phyloP scores from a whole-genome alignment of 2,329 filamentous ascomycete genomes.

The Cyphellophora europaea region DNA sequence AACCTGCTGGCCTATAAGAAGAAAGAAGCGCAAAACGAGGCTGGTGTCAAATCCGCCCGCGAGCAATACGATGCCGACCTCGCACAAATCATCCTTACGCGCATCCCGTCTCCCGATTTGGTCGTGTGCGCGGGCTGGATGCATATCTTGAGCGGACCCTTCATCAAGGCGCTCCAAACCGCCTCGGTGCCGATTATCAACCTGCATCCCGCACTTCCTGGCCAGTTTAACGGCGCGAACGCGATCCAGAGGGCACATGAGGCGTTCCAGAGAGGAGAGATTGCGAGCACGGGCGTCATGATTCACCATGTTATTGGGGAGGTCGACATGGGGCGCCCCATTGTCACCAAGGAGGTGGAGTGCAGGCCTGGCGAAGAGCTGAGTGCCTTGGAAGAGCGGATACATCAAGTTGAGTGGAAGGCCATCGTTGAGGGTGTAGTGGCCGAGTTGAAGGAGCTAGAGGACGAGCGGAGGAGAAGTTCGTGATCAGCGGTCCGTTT shows the following conservation, averaged over 20 bases:
- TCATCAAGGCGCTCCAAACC: slow-evolving; percentile 58
- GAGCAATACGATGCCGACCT: slow-evolving; percentile 66
- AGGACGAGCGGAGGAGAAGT: slow-evolving; percentile 8
- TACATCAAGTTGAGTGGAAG: slow-evolving; percentile 68
- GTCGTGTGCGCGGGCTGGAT: slow-evolving; percentile 82
- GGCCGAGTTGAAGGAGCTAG: slow-evolving; percentile 31
- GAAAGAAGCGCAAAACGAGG: slow-evolving; percentile 47
- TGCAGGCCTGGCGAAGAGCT: slow-evolving; percentile 55
- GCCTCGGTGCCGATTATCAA: slow-evolving; percentile 66
- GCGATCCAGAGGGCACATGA: slow-evolving; percentile 72
- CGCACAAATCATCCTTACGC: slow-evolving; percentile 55
- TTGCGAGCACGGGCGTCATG: slow-evolving; percentile 71
- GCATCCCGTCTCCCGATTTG: slow-evolving; percentile 52
- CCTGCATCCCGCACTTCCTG: slow-evolving; percentile 66
- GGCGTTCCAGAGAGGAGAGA: slow-evolving; percentile 60
- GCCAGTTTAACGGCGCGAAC: slow-evolving; percentile 64
- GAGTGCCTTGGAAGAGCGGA: slow-evolving; percentile 58
- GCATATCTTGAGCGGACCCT: slow-evolving; percentile 65
- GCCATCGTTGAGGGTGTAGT: slow-evolving; percentile 68
- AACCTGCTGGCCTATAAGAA: slow-evolving; percentile 72
- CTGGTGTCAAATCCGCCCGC: slow-evolving; percentile 45
- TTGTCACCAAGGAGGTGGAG: slow-evolving; percentile 61
- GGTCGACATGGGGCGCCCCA: slow-evolving; percentile 70
- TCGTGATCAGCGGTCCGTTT: too few species aligned
- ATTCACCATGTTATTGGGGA: slow-evolving; percentile 73